phyloP scores from a whole-genome alignment of 1,139 yeast species.

The Blastobotrys serpentis region DNA sequence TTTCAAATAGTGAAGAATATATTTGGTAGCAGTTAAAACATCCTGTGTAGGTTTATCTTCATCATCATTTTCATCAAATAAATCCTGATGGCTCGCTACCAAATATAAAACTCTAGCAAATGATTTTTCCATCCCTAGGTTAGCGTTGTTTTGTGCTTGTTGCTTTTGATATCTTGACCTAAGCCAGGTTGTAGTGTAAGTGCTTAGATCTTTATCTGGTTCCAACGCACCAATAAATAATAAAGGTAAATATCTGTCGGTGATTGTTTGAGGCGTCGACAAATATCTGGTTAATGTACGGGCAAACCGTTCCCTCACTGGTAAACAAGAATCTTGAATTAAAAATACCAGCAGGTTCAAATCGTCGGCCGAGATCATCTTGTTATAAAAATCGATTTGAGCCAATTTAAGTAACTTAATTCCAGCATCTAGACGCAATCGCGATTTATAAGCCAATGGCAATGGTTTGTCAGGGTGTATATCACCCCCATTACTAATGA shows the following conservation, averaged over 20 bases:
- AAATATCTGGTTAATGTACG: conserved; percentile 53
- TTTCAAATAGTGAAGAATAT: conserved; percentile 59
- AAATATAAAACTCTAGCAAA: conserved; percentile 68
- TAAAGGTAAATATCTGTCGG: conserved; percentile 62
- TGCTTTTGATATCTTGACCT: conserved; percentile 54
- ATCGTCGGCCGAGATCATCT: conserved; percentile 52
- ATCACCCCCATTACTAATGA: conserved; percentile 82
- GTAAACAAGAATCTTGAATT: conserved; percentile 62
- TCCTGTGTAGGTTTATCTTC: conserved; percentile 17
- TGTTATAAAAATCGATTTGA: conserved; percentile 52
- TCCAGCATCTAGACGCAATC: conserved; percentile 70
- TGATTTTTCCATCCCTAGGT: conserved; percentile 54
- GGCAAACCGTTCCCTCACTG: conserved; percentile 58
- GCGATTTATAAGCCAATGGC: conserved; percentile 59
- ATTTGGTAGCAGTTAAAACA: conserved; percentile 37
- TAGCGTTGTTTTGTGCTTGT: conserved; percentile 29
- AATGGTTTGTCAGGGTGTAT: conserved; percentile 58
- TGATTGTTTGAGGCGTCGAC: conserved; percentile 41
- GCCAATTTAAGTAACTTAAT: conserved; percentile 63
- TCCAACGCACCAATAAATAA: conserved; percentile 77
- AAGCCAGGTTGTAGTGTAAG: conserved; percentile 68
- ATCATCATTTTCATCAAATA: conserved; percentile 44
- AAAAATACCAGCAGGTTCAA: conserved; percentile 56
- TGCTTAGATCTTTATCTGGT: conserved; percentile 52
- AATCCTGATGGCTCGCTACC: conserved; percentile 74